Evolutionary conservation across 73 alveolate genomes (phyloP), one percentile per base, ranked within the genome.

Genomic region (Effrenium voratum): DNA sequence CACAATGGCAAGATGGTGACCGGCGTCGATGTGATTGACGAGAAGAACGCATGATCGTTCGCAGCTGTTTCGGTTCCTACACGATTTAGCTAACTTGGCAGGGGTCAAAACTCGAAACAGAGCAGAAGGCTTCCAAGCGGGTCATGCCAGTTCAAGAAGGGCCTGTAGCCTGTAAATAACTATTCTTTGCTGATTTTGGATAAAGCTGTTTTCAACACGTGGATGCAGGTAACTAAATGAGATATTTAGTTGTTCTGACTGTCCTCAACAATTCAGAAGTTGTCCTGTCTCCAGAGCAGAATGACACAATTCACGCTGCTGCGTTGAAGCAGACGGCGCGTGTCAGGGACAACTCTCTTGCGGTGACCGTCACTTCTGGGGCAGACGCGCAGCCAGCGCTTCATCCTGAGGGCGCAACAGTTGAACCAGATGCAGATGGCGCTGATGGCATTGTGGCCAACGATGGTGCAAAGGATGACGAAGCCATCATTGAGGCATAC

Each of bases 21-120:
- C 0, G 95, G 95, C 8, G 86, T 88, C 0, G 95, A 88, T 57
- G 28, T 66, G 50, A 66, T 88, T 0, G 79, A 55, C 2, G 66
- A 22, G 30, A 24, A 45, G 46, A 24, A 41, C 44, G 5, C 2
- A 45, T 41, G 34, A 30, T 15, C 8, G 28, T 68, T 32, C 30
- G 45, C 46, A 15, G 6, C 30, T 15, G 46, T 13, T 12, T 4
- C 4, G 6, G 30, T 60, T 60, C 75, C 34, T 19, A 19, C 75
- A 60, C 6, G 15, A 4, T 5, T 60, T 24, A 36, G 3, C 75
- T 3, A 4, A 10, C 40, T 10, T 19, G 16, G 6, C 30, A 8
- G 28, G 46, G 36, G 4, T 68, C 47, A 68, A 43, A 13, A 52
- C 19, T 52, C 30, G 36, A n/a, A n/a, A n/a, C n/a, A n/a, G n/a